Evolutionary conservation across 83 land plant species (phyloP), one percentile per base, ranked within the genome.

Genomic region (Thuja plicata): DNA sequence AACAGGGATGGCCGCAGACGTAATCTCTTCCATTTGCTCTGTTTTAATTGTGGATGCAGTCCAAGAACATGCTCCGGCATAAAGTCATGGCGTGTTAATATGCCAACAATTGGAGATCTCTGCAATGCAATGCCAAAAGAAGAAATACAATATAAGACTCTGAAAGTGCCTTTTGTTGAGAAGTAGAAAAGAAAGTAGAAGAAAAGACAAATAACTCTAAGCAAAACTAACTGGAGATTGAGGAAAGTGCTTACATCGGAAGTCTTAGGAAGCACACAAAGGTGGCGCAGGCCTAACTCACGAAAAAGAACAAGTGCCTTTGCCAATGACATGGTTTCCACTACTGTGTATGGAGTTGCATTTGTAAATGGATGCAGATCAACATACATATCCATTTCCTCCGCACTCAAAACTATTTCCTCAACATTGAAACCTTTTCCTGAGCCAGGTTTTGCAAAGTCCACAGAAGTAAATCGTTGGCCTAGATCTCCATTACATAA

Each of bases 311-410:
- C 86, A 38, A 92, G 95, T 43, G 99, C 97, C 89, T 98, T 98
- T 9, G 99, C 96, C 85, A 98, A 92, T 6, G 99, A 97, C 97
- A 98, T 98, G 85, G 97, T 96, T 91, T 98, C 99, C 34, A 97
- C 95, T 17, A 97, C 99, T 5, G 99, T 95, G 88, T 98, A 97
- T 13, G 99, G 99, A 21, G 99, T 97, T 17, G 98, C 91, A 88
- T 98, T 97, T 27, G 96, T 95, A 46, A 96, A 93, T 7, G 97
- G 97, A 88, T 93, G 96, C n/a, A 98, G 91, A 91, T 98, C 99
- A n/a, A 98, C 89, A 87, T 89, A 98, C 99, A 97, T 97, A 40
- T 97, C 96, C 94, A 93, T 91, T 84, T 98, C 99, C 87, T 92
- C 96, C 4, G 76, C 90, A 37, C 70, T 88, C 10, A 98, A 71